These are phyloP conservation scores for Gautieria morchelliformis DNA, from an alignment of 768 basidiomycete genomes.

Conservation along the genomic window DNA sequence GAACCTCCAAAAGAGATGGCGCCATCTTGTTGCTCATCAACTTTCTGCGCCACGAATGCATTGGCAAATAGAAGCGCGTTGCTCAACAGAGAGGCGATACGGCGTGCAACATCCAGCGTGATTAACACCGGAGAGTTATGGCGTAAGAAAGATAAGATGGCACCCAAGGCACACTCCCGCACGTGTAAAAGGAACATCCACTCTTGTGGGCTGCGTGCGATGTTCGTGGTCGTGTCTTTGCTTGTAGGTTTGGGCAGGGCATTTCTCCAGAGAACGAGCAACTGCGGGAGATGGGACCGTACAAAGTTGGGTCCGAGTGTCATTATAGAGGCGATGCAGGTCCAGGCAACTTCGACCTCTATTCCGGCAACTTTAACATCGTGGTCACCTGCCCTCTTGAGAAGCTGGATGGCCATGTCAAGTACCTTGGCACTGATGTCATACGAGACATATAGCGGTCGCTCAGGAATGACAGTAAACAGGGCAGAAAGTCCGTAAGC, in stretches of 20 bases:
- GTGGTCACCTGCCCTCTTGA: constrained; percentile 89
- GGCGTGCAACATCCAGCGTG: constrained; percentile 83
- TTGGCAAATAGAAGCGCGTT: constrained; percentile 88
- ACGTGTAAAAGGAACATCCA: constrained; percentile 91
- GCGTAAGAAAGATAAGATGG: constrained; percentile 78
- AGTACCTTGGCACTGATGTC: constrained; percentile 87
- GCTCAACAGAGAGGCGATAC: constrained; percentile 76
- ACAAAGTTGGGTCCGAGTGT: constrained; percentile 90
- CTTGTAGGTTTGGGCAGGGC: constrained; percentile 90
- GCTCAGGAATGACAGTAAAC: constrained; percentile 74
- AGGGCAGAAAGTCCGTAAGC: constrained; percentile 85
- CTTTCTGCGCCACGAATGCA: constrained; percentile 62
- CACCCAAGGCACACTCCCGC: constrained; percentile 81
- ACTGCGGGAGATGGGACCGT: constrained; percentile 83
- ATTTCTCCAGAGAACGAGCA: constrained; percentile 95
- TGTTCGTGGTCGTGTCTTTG: constrained; percentile 60
- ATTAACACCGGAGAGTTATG: constrained; percentile 70
- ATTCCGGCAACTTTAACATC: constrained; percentile 71
- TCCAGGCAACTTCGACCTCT: constrained; percentile 94
- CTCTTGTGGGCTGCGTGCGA: constrained; percentile 60
- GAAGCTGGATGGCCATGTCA: constrained; percentile 80
- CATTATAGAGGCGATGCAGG: constrained; percentile 82
- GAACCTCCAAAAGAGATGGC: constrained; percentile 17
- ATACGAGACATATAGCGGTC: constrained; percentile 90
- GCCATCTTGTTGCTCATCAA: constrained; percentile 51